Evolutionary conservation across 1,139 yeast genomes (phyloP), one percentile per base, ranked within the genome.

Genomic region (Hyphopichia pseudoburtonii): DNA sequence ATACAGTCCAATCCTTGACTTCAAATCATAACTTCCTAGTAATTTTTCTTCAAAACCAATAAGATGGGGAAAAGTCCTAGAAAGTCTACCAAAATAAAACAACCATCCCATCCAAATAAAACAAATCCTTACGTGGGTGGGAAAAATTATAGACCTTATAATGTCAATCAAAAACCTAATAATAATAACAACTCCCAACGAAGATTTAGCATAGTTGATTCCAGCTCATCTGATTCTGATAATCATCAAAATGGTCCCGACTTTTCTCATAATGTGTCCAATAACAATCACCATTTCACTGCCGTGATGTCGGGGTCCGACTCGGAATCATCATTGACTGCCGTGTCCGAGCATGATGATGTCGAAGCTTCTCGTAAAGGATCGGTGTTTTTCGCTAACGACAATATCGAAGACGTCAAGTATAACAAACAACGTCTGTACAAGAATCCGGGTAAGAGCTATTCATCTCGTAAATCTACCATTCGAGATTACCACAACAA

Each of bases 171-270:
- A 5, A 17, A 18, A 11, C 7, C 7, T 21, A 50, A 36, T 28
- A 38, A 39, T 10, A 34, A 33, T 23, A 35, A 39, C 36, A 35
- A 42, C 14, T 42, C 36, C 19, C 48, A 47, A 36, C 43, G 78
- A 35, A 51, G 76, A 37, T 72, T 75, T 45, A 73, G 79, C 48
- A 60, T 76, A 17, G 70, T 64, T 2, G 65, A 61, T 30, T 62
- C 70, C 4, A 52, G 66, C 11, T 54, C 65, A 3, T 60, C 66
- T n/a, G 60, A 59, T 6, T 54, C 62, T 5, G 64, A 31, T n/a
- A 21, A 16, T 19, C 14, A 52, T 39, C 49, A 51, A 28, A 57
- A 51, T 27, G 40, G 47, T 33, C 45, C 42, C 7, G 45, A 46
- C n/a, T 51, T 43, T 3, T 38, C 41, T 27, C 33, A 38, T 15